These are phyloP conservation scores for Sanghuangporus sanghuang DNA, from an alignment of 1,284 basidiomycete species.

Conservation along the genomic window DNA sequence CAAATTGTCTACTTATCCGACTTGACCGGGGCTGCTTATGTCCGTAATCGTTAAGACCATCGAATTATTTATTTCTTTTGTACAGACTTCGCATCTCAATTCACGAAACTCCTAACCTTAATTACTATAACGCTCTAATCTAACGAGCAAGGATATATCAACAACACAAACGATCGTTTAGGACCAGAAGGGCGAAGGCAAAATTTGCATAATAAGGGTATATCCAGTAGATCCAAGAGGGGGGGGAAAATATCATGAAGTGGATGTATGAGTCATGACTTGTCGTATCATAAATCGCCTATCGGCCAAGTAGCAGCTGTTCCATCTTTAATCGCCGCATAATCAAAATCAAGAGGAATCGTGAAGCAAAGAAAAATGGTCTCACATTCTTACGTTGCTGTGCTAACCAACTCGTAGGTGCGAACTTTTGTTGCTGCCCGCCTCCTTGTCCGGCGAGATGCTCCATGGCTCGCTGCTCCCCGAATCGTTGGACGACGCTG, in stretches of 20 bases:
- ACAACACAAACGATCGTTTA: neutral
- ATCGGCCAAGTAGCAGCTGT: slow-evolving; percentile 7
- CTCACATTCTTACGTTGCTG: slow-evolving; percentile 53
- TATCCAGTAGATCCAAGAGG: slow-evolving; percentile 3
- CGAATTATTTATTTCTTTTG: too few relatives aligned
- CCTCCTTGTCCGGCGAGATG: slow-evolving; percentile 35
- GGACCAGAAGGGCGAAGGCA: neutral
- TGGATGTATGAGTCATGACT: slow-evolving; percentile 8
- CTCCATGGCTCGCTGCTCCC: slow-evolving; percentile 58
- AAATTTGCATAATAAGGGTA: slow-evolving; percentile 6
- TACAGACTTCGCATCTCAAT: too few relatives aligned
- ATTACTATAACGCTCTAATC: neutral
- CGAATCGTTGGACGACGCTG: slow-evolving; percentile 63
- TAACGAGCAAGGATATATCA: neutral
- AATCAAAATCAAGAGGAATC: neutral
- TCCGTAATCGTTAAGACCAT: too few relatives aligned
- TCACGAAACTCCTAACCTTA: neutral
- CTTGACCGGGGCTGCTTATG: too few relatives aligned
- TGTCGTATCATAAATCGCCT: slow-evolving; percentile 3
- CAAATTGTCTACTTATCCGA: neutral
- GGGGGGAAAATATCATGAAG: neutral
- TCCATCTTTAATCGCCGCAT: neutral
- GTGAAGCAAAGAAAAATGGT: neutral
- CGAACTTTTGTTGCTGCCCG: slow-evolving; percentile 34
- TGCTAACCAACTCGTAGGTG: slow-evolving; percentile 53